Base-by-base conservation (phyloP, 257 asterid genomes). In the Forsythia suspensa region DNA sequence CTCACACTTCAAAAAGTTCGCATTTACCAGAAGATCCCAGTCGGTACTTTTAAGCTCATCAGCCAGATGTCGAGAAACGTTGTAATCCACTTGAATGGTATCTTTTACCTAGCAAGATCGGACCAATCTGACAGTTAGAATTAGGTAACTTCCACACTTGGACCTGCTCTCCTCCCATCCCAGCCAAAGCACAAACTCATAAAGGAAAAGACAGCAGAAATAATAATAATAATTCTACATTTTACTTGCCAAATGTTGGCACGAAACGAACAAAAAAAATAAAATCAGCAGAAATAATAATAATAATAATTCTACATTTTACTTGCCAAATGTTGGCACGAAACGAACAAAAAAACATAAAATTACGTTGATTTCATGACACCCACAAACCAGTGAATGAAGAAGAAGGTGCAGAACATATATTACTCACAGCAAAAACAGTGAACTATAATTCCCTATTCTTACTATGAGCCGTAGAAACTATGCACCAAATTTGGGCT, bases 51-150 rank as follows among this genome's bases (percentile, higher is more conserved):
- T 76, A 69, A 94, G 96, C 85, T 94, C 97, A 76, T 78, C 67
- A 44, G 83, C 51, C 87, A 94, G 84, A 86, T 94, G 97, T 73
- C 96, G 94, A 74, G 98, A 80, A 48, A 94, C 97, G 81, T 94
- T 94, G 80, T 88, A 84, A 91, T 94, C 98, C 89, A 94, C 98
- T 88, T 91, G 92, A 79, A 92, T 83, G 69, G 97, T 94, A 86
- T 94, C 98, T 86, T 92, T 94, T 79, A 94, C 98, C 98, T 94
- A 55, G 66, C 42, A 65, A 80, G 68, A 77, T 68, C 76, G 80
- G 74, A 72, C 44, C 51, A 75, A 75, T 63, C 40, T 12, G 38
- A 82, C 75, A 12, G 36, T 76, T 59, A 77, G 13, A 76, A 44
- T 24, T 74, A 51, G 24, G 40, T 41, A 57, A 38, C 46, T 81